Percentiles rank a stretch among this genome's conserved stretches.
Evolutionary conservation across 148 eudicot genomes (phyloP).

Genomic region (Chenopodium album): DNA sequence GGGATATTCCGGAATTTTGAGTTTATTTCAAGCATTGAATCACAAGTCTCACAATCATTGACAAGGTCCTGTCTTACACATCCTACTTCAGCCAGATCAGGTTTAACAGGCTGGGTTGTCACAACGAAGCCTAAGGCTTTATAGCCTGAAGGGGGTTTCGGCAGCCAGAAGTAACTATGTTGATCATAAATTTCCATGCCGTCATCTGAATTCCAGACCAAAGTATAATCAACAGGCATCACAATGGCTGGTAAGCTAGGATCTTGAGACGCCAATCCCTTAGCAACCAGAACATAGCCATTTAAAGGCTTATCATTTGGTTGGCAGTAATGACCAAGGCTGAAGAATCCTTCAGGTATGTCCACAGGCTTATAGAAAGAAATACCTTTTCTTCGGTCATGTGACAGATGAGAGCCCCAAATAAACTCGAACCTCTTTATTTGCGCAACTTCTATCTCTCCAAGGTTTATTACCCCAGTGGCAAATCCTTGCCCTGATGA

Average conservation of each 20-base stretch:
- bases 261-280: constrained; percentile 30
- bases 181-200: constrained; percentile 41
- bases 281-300: constrained; percentile 71
- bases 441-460: constrained; percentile 76
- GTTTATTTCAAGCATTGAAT: constrained; percentile 33
- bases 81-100: constrained; percentile 54
- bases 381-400: constrained; percentile 42
- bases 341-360: constrained; percentile 63
- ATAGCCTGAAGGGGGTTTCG: constrained; percentile 79
- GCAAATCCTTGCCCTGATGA: constrained; percentile 73
- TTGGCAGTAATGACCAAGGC: constrained; percentile 84
- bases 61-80: constrained; percentile 82
- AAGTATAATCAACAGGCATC: constrained; percentile 59
- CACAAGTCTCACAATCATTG: constrained; percentile 55
- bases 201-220: constrained; percentile 78
- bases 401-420: constrained; percentile 55
- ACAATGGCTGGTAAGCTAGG: constrained; percentile 45
- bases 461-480: constrained; percentile 57
- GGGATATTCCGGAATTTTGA: constrained; percentile 35
- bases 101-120: constrained; percentile 53
- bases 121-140: constrained; percentile 78
- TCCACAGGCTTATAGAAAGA: constrained; percentile 66
- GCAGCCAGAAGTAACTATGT: constrained; percentile 73
- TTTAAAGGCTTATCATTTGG: constrained; percentile 45
- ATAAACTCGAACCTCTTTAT: constrained; percentile 59